phyloP scores from a whole-genome alignment of 148 eudicot species.

The Camellia lanceoleosa region DNA sequence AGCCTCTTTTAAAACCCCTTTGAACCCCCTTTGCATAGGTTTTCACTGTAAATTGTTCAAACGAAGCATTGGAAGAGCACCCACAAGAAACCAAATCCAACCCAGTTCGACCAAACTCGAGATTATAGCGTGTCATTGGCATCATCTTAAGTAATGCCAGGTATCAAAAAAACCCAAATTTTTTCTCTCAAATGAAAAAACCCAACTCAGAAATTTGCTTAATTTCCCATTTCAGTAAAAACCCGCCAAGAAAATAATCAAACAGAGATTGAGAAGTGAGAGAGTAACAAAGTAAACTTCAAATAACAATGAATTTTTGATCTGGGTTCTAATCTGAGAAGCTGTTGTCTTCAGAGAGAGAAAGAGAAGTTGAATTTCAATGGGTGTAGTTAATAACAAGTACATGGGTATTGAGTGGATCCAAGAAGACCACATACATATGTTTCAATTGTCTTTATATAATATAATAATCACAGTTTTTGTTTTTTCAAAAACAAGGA shows the following conservation, averaged over 20 bases:
- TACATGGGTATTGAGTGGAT: slow-evolving; percentile 21
- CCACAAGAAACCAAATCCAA: slow-evolving; percentile 60
- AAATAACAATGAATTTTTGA: neutral
- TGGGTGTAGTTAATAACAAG: neutral
- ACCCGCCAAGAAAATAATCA: slow-evolving; percentile 21
- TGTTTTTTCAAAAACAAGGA: neutral
- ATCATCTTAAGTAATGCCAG: slow-evolving; percentile 47
- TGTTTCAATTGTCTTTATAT: neutral
- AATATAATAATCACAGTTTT: neutral
- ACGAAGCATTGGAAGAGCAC: slow-evolving; percentile 54
- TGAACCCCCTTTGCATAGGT: slow-evolving; percentile 34
- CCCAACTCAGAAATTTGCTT: slow-evolving; percentile 35
- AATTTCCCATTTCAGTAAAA: slow-evolving; percentile 19
- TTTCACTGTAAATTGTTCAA: slow-evolving; percentile 30
- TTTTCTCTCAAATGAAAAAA: slow-evolving; percentile 17
- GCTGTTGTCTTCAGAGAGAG: neutral
- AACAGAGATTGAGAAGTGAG: neutral
- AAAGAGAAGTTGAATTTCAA: neutral
- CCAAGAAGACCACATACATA: slow-evolving; percentile 19
- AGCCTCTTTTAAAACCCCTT: slow-evolving; percentile 30
- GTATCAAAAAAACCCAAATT: slow-evolving; percentile 17
- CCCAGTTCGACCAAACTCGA: slow-evolving; percentile 63
- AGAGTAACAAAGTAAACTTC: neutral
- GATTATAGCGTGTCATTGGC: slow-evolving; percentile 62
- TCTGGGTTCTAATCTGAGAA: neutral